Evolutionary conservation across 2,329 filamentous ascomycete species (phyloP), one percentile per base, ranked within the genome.

Genomic region (Fonsecaea pedrosoi): DNA sequence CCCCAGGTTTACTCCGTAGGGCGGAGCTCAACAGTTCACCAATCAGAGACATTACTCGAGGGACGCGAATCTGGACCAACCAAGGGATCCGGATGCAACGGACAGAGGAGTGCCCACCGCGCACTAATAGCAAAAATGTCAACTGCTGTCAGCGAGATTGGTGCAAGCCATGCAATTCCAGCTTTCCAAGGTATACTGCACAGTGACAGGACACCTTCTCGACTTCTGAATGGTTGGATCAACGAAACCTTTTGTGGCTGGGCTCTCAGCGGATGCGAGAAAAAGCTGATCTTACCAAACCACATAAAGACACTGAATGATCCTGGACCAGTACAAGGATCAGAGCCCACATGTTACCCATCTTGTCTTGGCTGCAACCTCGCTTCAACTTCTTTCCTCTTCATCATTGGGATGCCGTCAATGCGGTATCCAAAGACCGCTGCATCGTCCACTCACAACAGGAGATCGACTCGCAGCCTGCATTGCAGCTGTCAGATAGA

Each of bases 321-420:
- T 4, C 18, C 42, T 48, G 42, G 18, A 48, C 13, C 40, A 42
- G 40, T n/a, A 42, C 18, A 4, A 21, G 5, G 45, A 25, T 3
- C 12, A 12, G 8, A 50, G 45, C 45, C 45, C 45, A 50, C 45
- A 25, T 25, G 45, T 50, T 25, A 25, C 18, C 45, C 18, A 25
- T 18, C 45, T 50, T 50, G 7, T 6, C 45, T 50, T 50, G 45
- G 45, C 18, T 50, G 45, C 45, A 50, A 50, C 45, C 45, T 50
- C 18, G 45, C 45, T 25, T 50, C 18, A 25, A 12, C 18, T 25
- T 50, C 45, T 50, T 25, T 4, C 45, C n/a, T 50, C 45, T 50
- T 25, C 25, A 25, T 12, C 45, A 25, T 25, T 50, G 45, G 18
- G 18, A 25, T 50, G 25, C 18, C 45, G 45, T 50, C 45, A 50